Base-by-base conservation (phyloP, 1,284 basidiomycete genomes). In the Ceratobasidium sp. region DNA sequence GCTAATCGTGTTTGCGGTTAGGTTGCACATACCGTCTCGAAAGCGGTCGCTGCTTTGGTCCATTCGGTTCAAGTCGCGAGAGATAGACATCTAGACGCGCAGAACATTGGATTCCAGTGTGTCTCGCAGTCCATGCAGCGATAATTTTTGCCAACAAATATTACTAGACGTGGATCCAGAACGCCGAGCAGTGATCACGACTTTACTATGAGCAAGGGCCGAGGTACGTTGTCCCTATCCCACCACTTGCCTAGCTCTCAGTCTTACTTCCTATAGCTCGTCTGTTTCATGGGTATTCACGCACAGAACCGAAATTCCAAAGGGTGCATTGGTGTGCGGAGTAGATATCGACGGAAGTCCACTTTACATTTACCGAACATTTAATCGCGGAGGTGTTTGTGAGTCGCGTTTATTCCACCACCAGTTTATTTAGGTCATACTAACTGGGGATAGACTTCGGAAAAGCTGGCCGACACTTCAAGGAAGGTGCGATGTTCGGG, bases 401-500 rank as follows among this genome's bases (percentile, higher is more conserved):
- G 56, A 64, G 71, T 65, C n/a, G n/a, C n/a, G n/a, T n/a, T n/a
- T 32, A 9, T 49, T n/a, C 13, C 34, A 6, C 13, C 17, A 1
- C 29, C 9, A 8, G 4, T 2, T 65, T 2, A 19, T 9, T 37
- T 19, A 25, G 15, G 11, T 6, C 40, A n/a, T 51, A 25, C 19
- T 52, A 6, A 62, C 19, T n/a, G 15, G 8, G n/a, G n/a, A n/a
- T 32, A 74, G 71, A 74, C 43, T 74, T 74, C 25, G 71, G 71
- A 22, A 74, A 74, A n/a, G 71, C 71, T 0, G 71, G 61, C n/a
- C 25, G 56, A 11, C 46, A 61, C 43, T 74, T 43, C 59, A 65
- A 74, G 61, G 65, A 37, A 6, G 71, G 71, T 7, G 71, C 71
- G 2, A 74, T 74, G 71, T 74, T 74, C 17, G 71, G 71, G 17